These are phyloP conservation scores for Grigorovia humatica DNA, from an alignment of 805 yeast genomes.

Conservation along the genomic window DNA sequence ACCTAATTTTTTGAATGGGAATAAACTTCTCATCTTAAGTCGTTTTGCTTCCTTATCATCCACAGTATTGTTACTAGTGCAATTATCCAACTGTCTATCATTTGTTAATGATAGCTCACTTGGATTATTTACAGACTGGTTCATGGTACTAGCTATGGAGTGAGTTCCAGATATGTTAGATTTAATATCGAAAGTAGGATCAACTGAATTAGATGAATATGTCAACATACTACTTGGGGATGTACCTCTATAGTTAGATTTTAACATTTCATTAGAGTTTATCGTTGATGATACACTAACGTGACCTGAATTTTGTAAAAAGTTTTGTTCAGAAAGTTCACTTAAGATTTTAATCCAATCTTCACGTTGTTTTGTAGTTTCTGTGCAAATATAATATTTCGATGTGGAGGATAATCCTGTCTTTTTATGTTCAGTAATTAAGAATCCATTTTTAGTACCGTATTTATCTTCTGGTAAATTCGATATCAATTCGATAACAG, in stretches of 20 bases:
- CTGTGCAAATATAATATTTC: constrained; percentile 66
- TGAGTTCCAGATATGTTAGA: background rate
- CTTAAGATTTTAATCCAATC: constrained; percentile 49
- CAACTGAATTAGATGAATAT: constrained; percentile 2
- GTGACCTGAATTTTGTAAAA: constrained; percentile 1
- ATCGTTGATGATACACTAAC: background rate
- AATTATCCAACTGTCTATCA: background rate
- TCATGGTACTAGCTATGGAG: background rate
- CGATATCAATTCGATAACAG: constrained; percentile 32
- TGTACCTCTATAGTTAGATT: background rate
- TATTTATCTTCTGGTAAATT: constrained; percentile 29
- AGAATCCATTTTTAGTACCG: constrained; percentile 29
- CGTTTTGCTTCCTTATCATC: constrained; percentile 34
- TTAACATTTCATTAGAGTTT: background rate
- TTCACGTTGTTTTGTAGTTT: constrained; percentile 66
- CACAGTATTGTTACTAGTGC: constrained; percentile 6
- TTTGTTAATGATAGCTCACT: background rate
- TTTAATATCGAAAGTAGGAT: constrained; percentile 5
- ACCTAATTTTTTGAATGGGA: constrained; percentile 40
- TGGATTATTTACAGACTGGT: background rate
- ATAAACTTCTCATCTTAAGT: constrained; percentile 46
- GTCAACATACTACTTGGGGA: background rate
- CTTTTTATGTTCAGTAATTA: constrained; percentile 33
- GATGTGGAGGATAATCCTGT: constrained; percentile 30
- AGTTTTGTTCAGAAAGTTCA: constrained; percentile 20